Evolutionary conservation across 345 rosid species (phyloP), one percentile per base, ranked within the genome.

Genomic region (Eutrema yunnanense): DNA sequence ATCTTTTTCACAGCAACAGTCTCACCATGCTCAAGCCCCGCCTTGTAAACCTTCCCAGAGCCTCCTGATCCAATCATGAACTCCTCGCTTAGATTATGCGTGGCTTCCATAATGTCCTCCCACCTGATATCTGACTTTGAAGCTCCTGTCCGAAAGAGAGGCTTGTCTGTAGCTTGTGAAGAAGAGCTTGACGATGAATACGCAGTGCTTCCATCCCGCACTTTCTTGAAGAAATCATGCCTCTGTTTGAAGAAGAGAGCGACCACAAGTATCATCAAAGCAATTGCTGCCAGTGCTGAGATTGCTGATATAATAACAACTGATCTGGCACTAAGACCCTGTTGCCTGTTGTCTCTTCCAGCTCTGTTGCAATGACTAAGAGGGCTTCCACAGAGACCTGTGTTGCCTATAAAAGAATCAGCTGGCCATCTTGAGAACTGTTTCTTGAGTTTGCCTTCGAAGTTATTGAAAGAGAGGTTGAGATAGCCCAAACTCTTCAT

Each of bases 61-160:
- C 99, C 98, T 66, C 97, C 99, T 1, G 92, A 88, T 34, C 99
- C 99, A 16, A 95, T 90, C 67, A 92, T 79, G 74, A 84, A 92
- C 77, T 90, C 92, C 0, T 95, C 90, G 12, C 87, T 87, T 4
- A 95, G 83, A 57, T 87, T 84, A 60, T 85, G 38, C 0, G 99
- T 95, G 40, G 97, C 96, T 72, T 80, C 83, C 96, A 92, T 86
- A 12, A 95, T 84, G 69, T 90, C 98, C 44, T 88, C 89, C 95
- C 93, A 90, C 72, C 61, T 90, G 60, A 83, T 83, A 68, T 87
- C 96, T 56, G 82, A 84, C 84, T 82, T 88, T 68, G 85, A 81
- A 53, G 84, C 73, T 33, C 90, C 86, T 0, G 69, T 74, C 12
- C 78, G 78, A 81, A 92, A 92, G 59, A 87, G 89, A 14, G 86